Evolutionary conservation across 1,139 yeast species (phyloP).

Genomic region (Yamadazyma conglobata): DNA sequence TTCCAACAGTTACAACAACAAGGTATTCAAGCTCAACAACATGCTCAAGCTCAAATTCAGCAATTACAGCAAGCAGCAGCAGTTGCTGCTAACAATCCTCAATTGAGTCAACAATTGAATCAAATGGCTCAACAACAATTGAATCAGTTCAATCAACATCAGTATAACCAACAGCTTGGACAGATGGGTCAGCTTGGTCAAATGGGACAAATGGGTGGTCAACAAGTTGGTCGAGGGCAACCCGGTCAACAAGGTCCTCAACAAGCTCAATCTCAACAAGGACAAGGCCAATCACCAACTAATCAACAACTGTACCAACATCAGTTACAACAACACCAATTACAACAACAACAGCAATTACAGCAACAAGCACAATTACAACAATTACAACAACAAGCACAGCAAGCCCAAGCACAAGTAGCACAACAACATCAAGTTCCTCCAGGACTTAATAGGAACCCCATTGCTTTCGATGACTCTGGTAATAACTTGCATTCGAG

Average conservation of each 20-base stretch:
- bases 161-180: constrained; percentile 15
- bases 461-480: constrained; percentile 9
- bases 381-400: constrained; percentile 4
- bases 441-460: constrained; percentile 1
- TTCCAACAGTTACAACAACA: constrained; percentile 22
- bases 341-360: constrained; percentile 10
- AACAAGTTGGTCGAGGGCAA: constrained; percentile 4
- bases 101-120: constrained; percentile 25
- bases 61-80: constrained; percentile 18
- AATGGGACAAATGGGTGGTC: constrained; percentile 13
- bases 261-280: constrained; percentile 11
- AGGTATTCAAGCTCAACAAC: constrained; percentile 9
- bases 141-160: constrained; percentile 23
- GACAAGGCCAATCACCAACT: no score
- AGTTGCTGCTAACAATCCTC: constrained; percentile 22
- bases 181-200: constrained; percentile 17
- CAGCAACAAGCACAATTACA: constrained; percentile 4
- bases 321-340: constrained; percentile 10
- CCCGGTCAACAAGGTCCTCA: constrained; percentile 12
- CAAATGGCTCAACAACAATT: constrained; percentile 23
- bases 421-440: constrained; percentile 5
- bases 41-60: constrained; percentile 19
- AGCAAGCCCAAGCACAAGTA: constrained; percentile 6
- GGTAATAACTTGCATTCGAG: constrained; percentile 15
- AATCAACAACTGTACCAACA: constrained; percentile 10